Evolutionary conservation across 768 basidiomycete genomes (phyloP).

Genomic region (Trametes cinnabarina): DNA sequence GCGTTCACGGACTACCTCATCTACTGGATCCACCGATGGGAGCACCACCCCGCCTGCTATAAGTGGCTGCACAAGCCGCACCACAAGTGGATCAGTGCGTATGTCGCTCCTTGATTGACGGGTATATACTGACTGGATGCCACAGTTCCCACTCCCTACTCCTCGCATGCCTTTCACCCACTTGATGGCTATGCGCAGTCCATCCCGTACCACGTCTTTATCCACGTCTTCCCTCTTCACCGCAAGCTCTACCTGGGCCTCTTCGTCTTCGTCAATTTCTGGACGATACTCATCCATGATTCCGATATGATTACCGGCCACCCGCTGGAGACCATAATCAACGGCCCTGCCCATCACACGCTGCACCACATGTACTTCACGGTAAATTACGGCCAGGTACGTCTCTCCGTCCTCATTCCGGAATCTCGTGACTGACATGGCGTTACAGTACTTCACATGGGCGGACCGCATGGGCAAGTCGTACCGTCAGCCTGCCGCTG

Average conservation of each 20-base stretch:
- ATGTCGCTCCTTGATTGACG: background rate
- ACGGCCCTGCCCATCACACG: conserved; percentile 98
- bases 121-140: background rate
- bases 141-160: conserved; percentile 93
- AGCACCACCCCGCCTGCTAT: conserved; percentile 85
- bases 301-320: conserved; percentile 98
- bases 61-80: conserved; percentile 95
- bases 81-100: conserved; percentile 96
- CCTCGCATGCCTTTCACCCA: conserved; percentile 97
- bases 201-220: conserved; percentile 90
- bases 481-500: conserved; percentile 83
- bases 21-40: conserved; percentile 93
- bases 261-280: conserved; percentile 91
- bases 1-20: conserved; percentile 90
- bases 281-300: conserved; percentile 97
- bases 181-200: conserved; percentile 94
- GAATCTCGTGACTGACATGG: conserved; percentile 9
- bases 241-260: conserved; percentile 78
- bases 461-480: conserved; percentile 82
- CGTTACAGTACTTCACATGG: conserved; percentile 89
- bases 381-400: conserved; percentile 89
- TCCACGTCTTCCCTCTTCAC: conserved; percentile 88
- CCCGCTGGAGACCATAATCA: conserved; percentile 84
- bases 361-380: conserved; percentile 97
- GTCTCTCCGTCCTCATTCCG: conserved; percentile 13